Base-by-base conservation (phyloP, 208 protist genomes). In the Leishmania guyanensis region DNA sequence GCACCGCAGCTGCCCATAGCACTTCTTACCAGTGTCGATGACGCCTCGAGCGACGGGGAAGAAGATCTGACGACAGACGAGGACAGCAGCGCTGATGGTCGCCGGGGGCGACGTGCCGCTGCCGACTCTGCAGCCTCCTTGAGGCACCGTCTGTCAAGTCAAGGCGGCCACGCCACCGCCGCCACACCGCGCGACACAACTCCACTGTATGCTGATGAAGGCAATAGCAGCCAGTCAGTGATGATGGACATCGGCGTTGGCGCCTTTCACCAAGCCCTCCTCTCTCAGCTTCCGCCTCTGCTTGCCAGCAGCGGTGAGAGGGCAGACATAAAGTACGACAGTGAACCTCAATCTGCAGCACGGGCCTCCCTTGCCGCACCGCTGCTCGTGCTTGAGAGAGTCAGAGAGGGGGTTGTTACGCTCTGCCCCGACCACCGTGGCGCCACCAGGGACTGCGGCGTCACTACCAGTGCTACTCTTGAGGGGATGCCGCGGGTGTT, bases 221-320 rank as follows among this genome's bases (percentile, higher is more conserved):
- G 33, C 48, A 26, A 14, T 62, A 12, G 39, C 50, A 77, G 33
- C 36, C 74, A 60, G 39, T 5, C 17, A 12, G 54, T 51, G 10
- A 65, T 77, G 54, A 43, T 29, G 74, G 56, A 77, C 56, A 60
- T 53, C 33, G 74, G 74, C 3, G 77, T 43, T 26, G 64, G 70
- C 17, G 66, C 87, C 75, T 83, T 92, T 29, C 89, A 88, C 76
- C 80, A 90, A 36, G 78, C 88, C 26, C 69, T 92, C 29, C 80
- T 92, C 17, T 85, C 80, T 22, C 84, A 90, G 75, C 14, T 86
- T 22, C 81, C 88, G 9, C 81, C 83, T 29, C 60, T 75, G 5
- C 33, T 17, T 1, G 54, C 75, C 6, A 48, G 43, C 9, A 22
- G 54, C 51, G 60, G 46, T 1, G 56, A 82, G 58, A 29, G 56